Base-by-base conservation (phyloP, 75 land plant genomes). In the Cryptomeria japonica region DNA sequence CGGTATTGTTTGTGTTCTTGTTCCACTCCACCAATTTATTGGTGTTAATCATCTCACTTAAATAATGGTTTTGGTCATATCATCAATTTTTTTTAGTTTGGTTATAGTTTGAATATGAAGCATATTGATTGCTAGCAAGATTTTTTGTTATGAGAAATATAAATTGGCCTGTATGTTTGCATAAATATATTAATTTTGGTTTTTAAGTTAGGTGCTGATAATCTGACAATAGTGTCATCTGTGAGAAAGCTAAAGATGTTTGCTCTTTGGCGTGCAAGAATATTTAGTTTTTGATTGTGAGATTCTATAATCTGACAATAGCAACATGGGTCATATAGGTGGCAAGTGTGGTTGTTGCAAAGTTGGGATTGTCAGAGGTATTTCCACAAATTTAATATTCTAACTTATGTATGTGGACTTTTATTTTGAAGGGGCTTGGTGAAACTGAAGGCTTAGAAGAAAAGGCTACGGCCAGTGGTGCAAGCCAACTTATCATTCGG, bases 391-490 rank as follows among this genome's bases (percentile, higher is more conserved):
- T 82, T 44, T 25, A 41, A 3, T 82, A 46, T 82, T 44, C 28
- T 44, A 51, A 51, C 15, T 49, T 49, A 16, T 46, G 42, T 79
- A 39, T 82, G 15, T 44, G 47, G 14, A n/a, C 46, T 82, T n/a
- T 46, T 80, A 80, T 42, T 87, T 87, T 88, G 78, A 88, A 98
- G 99, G 99, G 99, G 34, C 58, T 88, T 32, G 90, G 89, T 36
- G 99, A 98, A 88, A 87, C 94, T 86, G 96, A 98, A 0, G 99
- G 99, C 3, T 86, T 98, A 88, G 99, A 98, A 87, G 86, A 85
- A 16, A 98, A 98, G 88, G 99, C 99, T 28, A 96, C 95, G 84
- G 99, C 96, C 32, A 97, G 99, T 90, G 99, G 99, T 51, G 99
- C 99, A 42, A 95, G 96, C 61, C 95, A 96, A 77, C 88, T 98